phyloP scores from a whole-genome alignment of 2,329 filamentous ascomycete genomes.

The Sordariomycetes sp. region DNA sequence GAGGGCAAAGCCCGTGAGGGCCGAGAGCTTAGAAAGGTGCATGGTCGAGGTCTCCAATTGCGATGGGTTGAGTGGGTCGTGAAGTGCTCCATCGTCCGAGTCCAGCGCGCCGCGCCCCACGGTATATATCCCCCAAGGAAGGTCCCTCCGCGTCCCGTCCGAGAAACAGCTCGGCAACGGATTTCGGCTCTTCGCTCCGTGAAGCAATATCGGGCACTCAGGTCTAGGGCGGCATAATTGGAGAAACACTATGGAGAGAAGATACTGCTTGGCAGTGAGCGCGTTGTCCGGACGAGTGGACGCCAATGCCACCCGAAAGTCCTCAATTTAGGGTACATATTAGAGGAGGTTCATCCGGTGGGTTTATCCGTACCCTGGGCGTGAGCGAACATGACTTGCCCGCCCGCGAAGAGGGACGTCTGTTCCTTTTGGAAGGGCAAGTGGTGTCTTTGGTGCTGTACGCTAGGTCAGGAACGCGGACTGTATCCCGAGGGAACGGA shows the following conservation, averaged over 20 bases:
- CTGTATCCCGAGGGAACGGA: neutral
- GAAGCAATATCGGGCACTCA: neutral
- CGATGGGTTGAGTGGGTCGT: neutral
- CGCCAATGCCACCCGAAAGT: too few relatives aligned
- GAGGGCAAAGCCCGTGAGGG: slow-evolving; percentile 2
- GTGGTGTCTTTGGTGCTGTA: neutral
- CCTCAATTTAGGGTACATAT: neutral
- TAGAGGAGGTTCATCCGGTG: neutral
- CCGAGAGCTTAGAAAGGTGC: slow-evolving; percentile 1
- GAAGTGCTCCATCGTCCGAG: neutral
- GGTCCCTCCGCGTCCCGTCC: neutral
- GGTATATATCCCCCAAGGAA: neutral
- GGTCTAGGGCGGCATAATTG: neutral
- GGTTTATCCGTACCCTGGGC: neutral
- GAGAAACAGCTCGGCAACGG: neutral
- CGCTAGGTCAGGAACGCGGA: neutral
- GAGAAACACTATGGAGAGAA: neutral
- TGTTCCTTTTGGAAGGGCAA: too few relatives aligned
- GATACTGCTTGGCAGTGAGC: neutral
- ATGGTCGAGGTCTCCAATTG: neutral
- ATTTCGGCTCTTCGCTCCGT: neutral
- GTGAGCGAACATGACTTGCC: too few relatives aligned
- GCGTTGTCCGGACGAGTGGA: neutral
- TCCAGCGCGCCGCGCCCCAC: neutral
- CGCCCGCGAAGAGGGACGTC: too few relatives aligned